A percentile compares a stretch with the other conserved stretches of the same genome.
These are phyloP conservation scores for Phytophthora citrophthora DNA, from an alignment of 352 stramenopile genomes.

Conservation along the genomic window DNA sequence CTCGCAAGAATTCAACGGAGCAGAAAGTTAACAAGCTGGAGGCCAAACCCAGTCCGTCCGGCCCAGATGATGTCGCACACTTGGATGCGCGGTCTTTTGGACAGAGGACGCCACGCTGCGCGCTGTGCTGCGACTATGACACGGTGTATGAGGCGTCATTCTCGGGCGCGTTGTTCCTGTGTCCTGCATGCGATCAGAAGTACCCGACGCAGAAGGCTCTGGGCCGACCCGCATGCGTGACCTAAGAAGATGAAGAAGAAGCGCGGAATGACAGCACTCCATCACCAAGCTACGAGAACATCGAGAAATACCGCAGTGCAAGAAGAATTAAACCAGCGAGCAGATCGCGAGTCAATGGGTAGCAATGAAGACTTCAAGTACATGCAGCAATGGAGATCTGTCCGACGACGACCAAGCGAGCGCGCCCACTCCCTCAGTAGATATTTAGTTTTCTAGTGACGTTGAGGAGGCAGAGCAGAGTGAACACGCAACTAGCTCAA, in stretches of 20 bases:
- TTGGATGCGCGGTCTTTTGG: slow-evolving; percentile 36
- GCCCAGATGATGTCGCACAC: slow-evolving; percentile 53
- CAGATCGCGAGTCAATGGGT: background rate
- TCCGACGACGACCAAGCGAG: slow-evolving; percentile 4
- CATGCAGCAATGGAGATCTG: background rate
- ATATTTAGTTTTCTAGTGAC: slow-evolving; percentile 42
- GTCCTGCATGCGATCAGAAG: slow-evolving; percentile 75
- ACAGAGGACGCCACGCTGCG: slow-evolving; percentile 58
- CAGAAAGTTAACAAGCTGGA: background rate
- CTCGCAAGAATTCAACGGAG: slow-evolving; percentile 1
- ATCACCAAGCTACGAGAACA: background rate
- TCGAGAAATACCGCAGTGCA: background rate
- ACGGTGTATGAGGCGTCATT: slow-evolving; percentile 42
- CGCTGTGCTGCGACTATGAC: slow-evolving; percentile 62
- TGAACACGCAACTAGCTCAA: slow-evolving; percentile 7
- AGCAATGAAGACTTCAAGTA: background rate
- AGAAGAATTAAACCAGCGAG: background rate
- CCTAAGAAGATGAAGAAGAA: slow-evolving; percentile 9
- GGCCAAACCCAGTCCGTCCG: slow-evolving; percentile 46
- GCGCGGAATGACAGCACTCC: too few relatives aligned
- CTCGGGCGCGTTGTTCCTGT: slow-evolving; percentile 70
- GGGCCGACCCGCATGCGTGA: slow-evolving; percentile 56
- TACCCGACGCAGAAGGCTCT: slow-evolving; percentile 82
- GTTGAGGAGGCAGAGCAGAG: slow-evolving; percentile 18
- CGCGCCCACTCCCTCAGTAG: slow-evolving; percentile 11